Evolutionary conservation across 345 rosid species (phyloP), one percentile per base, ranked within the genome.

Genomic region (Rhodamnia rubescens): DNA sequence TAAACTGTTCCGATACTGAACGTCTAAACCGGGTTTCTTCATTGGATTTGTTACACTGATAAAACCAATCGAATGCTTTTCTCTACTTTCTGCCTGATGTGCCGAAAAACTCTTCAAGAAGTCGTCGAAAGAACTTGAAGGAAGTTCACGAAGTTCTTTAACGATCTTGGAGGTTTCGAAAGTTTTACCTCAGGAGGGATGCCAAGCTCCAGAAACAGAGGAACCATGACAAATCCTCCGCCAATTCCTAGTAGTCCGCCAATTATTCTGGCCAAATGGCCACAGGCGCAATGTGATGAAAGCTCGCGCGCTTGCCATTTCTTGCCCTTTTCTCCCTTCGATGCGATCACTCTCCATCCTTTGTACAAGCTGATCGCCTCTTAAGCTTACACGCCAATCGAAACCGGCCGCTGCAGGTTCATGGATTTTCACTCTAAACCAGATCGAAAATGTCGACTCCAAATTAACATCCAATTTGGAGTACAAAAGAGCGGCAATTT

Each of bases 191-290:
- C 90, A 29, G 92, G 93, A 24, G 89, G 91, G 53, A 91, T 55
- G 56, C 92, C 90, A 21, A 90, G 90, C 89, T 91, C 89, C 85
- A 91, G 83, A 53, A 90, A 89, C 8, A 91, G 84, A 24, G 93
- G 92, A 22, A 90, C 92, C 87, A 88, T 74, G 47, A 88, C 84
- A 53, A 91, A 91, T n/a, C 93, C 91, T 21, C 93, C 91, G 2
- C 91, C 93, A 8, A 89, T 54, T 50, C 92, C 92, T 22, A 91
- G 91, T 86, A 88, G 56, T 42, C 92, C 92, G 20, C 92, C 92
- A 44, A 89, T 85, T 11, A 88, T 32, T 36, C 91, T 90, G 13
- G 92, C 92, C 52, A 88, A 32, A 6, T 88, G 13, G n/a, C 88
- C 92, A n/a, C 56, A 84, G n/a, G 56, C 82, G 32, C 84, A 85